phyloP scores from a whole-genome alignment of 495 filamentous ascomycete genomes.

The Cercophora newfieldiana region DNA sequence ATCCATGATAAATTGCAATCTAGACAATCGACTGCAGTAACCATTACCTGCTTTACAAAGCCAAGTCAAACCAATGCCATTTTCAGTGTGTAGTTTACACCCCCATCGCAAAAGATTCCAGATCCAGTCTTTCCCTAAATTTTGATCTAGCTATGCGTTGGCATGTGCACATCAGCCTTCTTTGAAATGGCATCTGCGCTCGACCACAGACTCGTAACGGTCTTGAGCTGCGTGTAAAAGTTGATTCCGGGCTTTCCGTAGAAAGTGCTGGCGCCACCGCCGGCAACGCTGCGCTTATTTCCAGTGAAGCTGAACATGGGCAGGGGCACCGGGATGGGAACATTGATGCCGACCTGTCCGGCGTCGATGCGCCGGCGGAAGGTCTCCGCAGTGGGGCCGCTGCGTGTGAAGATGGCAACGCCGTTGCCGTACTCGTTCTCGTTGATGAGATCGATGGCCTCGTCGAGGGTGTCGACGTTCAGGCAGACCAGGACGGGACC shows the following conservation, averaged over 20 bases:
- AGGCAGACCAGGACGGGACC: slow-evolving; percentile 89
- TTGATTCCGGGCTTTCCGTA: slow-evolving; percentile 89
- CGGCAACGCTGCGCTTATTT: slow-evolving; percentile 95
- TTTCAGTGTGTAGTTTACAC: not conserved
- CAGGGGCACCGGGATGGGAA: slow-evolving; percentile 81
- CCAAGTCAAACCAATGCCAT: not conserved
- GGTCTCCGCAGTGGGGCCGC: slow-evolving; percentile 58
- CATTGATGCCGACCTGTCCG: slow-evolving; percentile 79
- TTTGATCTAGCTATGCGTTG: slow-evolving; percentile 62
- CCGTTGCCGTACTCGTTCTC: slow-evolving; percentile 68
- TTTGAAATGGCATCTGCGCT: slow-evolving; percentile 77
- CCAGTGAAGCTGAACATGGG: slow-evolving; percentile 98
- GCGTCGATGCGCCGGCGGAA: slow-evolving; percentile 70
- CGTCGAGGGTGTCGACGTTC: slow-evolving; percentile 80
- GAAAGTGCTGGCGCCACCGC: slow-evolving; percentile 90
- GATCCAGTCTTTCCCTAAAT: not conserved
- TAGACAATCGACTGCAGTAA: too few species aligned
- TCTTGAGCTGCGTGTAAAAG: slow-evolving; percentile 98
- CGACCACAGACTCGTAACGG: slow-evolving; percentile 90
- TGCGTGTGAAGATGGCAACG: slow-evolving; percentile 63
- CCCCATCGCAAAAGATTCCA: not conserved
- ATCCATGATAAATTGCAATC: too few species aligned
- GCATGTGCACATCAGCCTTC: slow-evolving; percentile 89
- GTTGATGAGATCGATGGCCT: slow-evolving; percentile 66
- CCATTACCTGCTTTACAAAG: not conserved